A percentile compares a stretch with the other conserved stretches of the same genome.
Conservation (phyloP, 129 eudicot genomes). For the Pittosporum tobira region DNA sequence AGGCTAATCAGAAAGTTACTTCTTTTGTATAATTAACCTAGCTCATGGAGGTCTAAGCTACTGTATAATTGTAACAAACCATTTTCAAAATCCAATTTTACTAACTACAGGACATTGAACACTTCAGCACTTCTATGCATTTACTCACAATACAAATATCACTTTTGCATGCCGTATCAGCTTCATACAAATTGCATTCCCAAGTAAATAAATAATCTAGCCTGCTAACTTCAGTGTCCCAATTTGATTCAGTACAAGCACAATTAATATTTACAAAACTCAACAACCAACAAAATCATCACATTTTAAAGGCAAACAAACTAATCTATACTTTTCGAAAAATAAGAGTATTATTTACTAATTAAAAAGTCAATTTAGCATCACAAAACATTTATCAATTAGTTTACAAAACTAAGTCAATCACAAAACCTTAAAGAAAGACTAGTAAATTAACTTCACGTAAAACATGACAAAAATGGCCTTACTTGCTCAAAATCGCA, state of each 20-base stretch:
- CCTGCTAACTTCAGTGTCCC: too few relatives aligned
- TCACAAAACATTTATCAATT: too few relatives aligned
- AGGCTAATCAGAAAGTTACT: background rate
- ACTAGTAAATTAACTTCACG: background rate
- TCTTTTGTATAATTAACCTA: too few relatives aligned
- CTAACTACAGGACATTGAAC: background rate
- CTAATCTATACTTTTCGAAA: background rate
- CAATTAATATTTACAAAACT: background rate
- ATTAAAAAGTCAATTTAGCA: too few relatives aligned
- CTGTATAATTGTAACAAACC: too few relatives aligned
- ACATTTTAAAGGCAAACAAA: background rate
- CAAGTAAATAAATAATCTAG: too few relatives aligned
- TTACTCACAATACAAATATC: background rate
- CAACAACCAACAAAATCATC: background rate
- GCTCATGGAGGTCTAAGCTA: too few relatives aligned
- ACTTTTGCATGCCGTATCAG: too few relatives aligned
- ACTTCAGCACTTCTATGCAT: background rate
- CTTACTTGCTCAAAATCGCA: slow-evolving; percentile 82
- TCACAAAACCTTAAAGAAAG: background rate
- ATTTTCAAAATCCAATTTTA: too few relatives aligned
- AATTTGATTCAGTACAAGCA: background rate
- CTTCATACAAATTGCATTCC: too few relatives aligned
- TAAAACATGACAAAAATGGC: background rate
- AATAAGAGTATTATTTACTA: too few relatives aligned
- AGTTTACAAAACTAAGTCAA: too few relatives aligned